phyloP scores from a whole-genome alignment of 2,329 filamentous ascomycete species.

The Fusarium nanum region DNA sequence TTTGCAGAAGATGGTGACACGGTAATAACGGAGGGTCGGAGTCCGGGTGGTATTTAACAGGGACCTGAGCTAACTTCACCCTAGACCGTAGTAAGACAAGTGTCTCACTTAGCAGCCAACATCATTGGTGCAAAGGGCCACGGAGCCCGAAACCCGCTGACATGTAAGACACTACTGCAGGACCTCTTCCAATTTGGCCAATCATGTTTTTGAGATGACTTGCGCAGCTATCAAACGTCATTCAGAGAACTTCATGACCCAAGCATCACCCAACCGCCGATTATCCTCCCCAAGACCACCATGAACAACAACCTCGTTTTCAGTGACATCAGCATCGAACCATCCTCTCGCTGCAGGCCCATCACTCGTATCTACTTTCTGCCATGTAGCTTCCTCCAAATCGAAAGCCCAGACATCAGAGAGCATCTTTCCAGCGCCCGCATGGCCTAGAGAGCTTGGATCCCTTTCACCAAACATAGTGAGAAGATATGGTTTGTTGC shows the following conservation, averaged over 20 bases:
- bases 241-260: neutral
- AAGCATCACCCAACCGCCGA: neutral
- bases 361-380: neutral
- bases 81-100: neutral
- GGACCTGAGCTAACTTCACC: neutral
- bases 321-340: neutral
- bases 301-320: neutral
- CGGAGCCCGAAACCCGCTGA: slow-evolving; percentile 5
- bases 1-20: neutral
- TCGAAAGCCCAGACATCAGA: slow-evolving; percentile 1
- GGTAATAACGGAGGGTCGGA: neutral
- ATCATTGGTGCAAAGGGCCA: too few relatives aligned
- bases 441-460: neutral
- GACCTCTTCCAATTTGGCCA: neutral
- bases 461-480: slow-evolving; percentile 12
- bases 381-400: rapidly evolving
- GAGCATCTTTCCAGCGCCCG: neutral
- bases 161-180: neutral
- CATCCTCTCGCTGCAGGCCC: neutral
- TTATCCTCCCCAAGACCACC: slow-evolving; percentile 7
- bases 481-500: rapidly evolving
- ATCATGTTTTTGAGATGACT: too few relatives aligned
- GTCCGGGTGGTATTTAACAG: neutral
- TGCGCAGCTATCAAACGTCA: neutral
- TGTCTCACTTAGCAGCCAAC: too few relatives aligned